Conservation (phyloP, 2,329 filamentous ascomycete species). For the Fusarium liriodendri region DNA sequence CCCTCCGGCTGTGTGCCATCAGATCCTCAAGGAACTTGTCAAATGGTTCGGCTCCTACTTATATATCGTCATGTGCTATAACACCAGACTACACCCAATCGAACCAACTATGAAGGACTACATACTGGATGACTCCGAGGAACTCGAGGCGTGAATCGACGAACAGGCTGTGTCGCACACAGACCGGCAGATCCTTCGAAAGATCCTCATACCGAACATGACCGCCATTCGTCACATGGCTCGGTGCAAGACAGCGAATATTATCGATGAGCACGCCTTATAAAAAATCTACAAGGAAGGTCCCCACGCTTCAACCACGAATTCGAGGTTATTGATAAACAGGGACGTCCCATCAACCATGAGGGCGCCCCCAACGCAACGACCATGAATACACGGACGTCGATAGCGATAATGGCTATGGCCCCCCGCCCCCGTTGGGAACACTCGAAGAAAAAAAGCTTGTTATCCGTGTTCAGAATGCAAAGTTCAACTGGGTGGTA, state of each 20-base stretch:
- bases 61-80: background rate
- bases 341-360: too few species aligned
- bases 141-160: background rate
- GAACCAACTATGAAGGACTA: background rate
- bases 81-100: background rate
- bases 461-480: background rate
- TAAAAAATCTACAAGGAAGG: background rate
- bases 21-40: background rate
- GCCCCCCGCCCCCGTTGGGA: too few species aligned
- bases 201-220: background rate
- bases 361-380: too few species aligned
- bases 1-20: background rate
- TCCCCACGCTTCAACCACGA: too few species aligned
- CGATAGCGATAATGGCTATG: too few species aligned
- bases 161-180: background rate
- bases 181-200: background rate
- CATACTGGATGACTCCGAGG: background rate
- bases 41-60: background rate
- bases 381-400: too few species aligned
- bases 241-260: background rate
- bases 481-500: background rate
- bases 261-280: background rate
- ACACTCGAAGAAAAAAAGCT: background rate
- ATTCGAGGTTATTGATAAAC: too few species aligned
- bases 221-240: background rate